Base-by-base conservation (phyloP, 345 rosid species). In the Carallia brachiata region DNA sequence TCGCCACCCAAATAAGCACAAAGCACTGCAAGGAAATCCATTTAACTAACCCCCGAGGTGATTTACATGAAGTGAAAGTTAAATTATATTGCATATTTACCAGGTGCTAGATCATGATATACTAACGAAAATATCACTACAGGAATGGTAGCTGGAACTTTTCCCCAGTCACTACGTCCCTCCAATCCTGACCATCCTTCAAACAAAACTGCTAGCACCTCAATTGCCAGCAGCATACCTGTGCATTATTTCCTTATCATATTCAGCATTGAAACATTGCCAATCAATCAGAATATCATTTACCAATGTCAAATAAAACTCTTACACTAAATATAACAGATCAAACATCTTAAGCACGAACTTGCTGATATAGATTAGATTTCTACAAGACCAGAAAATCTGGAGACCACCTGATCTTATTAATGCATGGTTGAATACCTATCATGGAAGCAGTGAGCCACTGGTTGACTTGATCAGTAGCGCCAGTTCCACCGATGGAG, bases 1-100 rank as follows among this genome's bases (percentile, higher is more conserved):
- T 88, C 93, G 58, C 84, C 82, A 63, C 84, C 88, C 81, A 88
- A 71, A 69, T 84, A 86, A 40, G 88, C 93, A 82, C 89, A 88
- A 31, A 88, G 79, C 58, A 86, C 93, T 86, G 82, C 70, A 81
- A 66, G 17, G 63, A 23, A 67, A 36, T 70, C 34, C 18, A 50
- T 65, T 60, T 27, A 47, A 34, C 63, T 36, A 73, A 71, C 61
- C 7, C 36, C 39, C 56, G 23, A 5, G 70, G 30, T 19, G 36
- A 50, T 18, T 44, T 47, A 64, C 61, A 72, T 28, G 17, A 62
- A 57, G 31, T 4, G 7, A 56, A 50, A 19, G 28, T 31, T 19
- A 52, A 37, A 65, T 16, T 7, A 9, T 2, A 19, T 17, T 31
- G 1, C 9, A 52, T 60, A 23, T 40, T 76, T 83, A 84, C 90